These are phyloP conservation scores for Thielaviopsis populi DNA, from an alignment of 2,329 filamentous ascomycete species.

Conservation along the genomic window DNA sequence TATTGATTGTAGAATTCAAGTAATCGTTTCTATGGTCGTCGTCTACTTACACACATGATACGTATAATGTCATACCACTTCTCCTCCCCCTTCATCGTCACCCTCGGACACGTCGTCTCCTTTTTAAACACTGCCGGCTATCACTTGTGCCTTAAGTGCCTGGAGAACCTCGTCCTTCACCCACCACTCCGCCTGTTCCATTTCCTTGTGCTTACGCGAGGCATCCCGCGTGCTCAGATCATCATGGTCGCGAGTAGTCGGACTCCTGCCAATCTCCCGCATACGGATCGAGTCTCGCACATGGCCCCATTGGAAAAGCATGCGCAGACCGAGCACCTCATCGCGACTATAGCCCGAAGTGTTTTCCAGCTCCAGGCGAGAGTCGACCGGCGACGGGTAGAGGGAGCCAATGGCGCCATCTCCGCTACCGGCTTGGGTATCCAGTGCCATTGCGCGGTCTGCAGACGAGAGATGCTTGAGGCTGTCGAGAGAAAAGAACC, in stretches of 20 bases:
- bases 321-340: slow-evolving; percentile 32
- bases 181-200: slow-evolving; percentile 34
- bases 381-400: slow-evolving; percentile 42
- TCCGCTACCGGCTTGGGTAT: slow-evolving; percentile 33
- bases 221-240: slow-evolving; percentile 20
- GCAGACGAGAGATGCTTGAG: slow-evolving; percentile 44
- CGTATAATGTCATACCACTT: neutral
- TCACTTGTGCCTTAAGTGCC: slow-evolving; percentile 36
- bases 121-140: neutral
- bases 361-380: slow-evolving; percentile 49
- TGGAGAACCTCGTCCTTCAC: slow-evolving; percentile 41
- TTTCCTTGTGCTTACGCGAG: slow-evolving; percentile 17
- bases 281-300: neutral
- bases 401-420: slow-evolving; percentile 28
- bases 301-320: slow-evolving; percentile 40
- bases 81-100: no score
- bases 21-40: no score
- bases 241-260: slow-evolving; percentile 20
- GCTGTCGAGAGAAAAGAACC: slow-evolving; percentile 53
- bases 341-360: slow-evolving; percentile 29
- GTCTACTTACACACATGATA: neutral
- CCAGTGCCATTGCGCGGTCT: slow-evolving; percentile 50
- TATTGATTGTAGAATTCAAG: neutral
- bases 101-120: no score
- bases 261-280: slow-evolving; percentile 16